phyloP scores from a whole-genome alignment of 2,329 filamentous ascomycete species.

The Zymoseptoria ardabiliae region DNA sequence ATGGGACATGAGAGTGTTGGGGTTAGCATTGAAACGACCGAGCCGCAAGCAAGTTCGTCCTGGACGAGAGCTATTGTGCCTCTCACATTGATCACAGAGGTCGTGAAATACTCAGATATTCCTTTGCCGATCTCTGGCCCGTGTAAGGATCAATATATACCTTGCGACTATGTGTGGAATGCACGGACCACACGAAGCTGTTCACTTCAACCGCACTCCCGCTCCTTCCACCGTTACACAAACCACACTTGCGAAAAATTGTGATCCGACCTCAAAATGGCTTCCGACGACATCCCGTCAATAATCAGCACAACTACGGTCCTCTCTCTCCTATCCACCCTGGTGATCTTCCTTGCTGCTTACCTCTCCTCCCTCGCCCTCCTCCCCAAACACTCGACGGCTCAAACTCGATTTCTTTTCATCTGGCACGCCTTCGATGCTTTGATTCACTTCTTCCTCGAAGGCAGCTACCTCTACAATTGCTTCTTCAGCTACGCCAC shows the following conservation, averaged over 20 bases:
- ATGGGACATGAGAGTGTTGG: too few relatives aligned
- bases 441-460: conserved; percentile 82
- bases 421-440: conserved; percentile 94
- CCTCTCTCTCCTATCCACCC: conserved; percentile 47
- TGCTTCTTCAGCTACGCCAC: conserved; percentile 70
- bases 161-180: not conserved
- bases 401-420: conserved; percentile 68
- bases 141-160: too few relatives aligned
- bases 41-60: too few relatives aligned
- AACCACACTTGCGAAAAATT: not conserved
- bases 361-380: conserved; percentile 42
- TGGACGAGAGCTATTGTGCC: too few relatives aligned
- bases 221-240: not conserved
- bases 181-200: not conserved
- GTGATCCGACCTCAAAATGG: not conserved
- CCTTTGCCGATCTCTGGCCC: too few relatives aligned
- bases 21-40: too few relatives aligned
- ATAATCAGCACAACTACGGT: conserved; percentile 45
- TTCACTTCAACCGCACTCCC: not conserved
- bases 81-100: too few relatives aligned
- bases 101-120: too few relatives aligned
- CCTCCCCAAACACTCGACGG: conserved; percentile 46
- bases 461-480: conserved; percentile 87
- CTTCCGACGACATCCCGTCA: not conserved
- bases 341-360: conserved; percentile 48